phyloP scores from a whole-genome alignment of 345 rosid genomes.

The Crucihimalaya himalaica region DNA sequence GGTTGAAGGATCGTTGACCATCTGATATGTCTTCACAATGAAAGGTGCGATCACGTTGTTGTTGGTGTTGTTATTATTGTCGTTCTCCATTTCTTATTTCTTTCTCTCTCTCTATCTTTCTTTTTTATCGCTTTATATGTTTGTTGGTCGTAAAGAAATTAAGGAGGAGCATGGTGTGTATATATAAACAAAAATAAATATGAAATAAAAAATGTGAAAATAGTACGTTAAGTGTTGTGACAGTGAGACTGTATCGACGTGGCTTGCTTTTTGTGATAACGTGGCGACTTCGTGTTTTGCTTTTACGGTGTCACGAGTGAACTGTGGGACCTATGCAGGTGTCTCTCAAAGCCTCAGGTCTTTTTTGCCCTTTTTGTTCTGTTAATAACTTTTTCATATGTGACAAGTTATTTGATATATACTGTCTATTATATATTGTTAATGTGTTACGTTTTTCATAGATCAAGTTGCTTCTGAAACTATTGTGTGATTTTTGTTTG shows the following conservation, averaged over 20 bases:
- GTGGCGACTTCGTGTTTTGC: conserved; percentile 40
- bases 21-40: conserved; percentile 79
- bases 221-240: conserved; percentile 26
- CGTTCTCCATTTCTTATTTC: conserved; percentile 47
- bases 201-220: background rate
- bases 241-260: conserved; percentile 34
- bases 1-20: conserved; percentile 88
- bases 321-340: conserved; percentile 46
- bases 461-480: background rate
- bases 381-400: conserved; percentile 31
- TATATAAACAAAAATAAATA: conserved; percentile 29
- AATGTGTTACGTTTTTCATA: background rate
- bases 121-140: conserved; percentile 13
- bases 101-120: background rate
- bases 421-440: background rate
- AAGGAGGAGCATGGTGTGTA: conserved; percentile 21
- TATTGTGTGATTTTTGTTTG: background rate
- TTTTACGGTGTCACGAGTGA: conserved; percentile 40
- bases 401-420: conserved; percentile 37
- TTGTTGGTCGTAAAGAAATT: conserved; percentile 33
- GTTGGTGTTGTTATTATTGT: conserved; percentile 14
- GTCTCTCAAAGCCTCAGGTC: background rate
- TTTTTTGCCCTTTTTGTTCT: conserved; percentile 37
- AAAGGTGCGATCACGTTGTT: conserved; percentile 68
- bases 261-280: conserved; percentile 38